These are phyloP conservation scores for Lomentospora prolificans DNA, from an alignment of 2,329 filamentous ascomycete species.

Conservation along the genomic window DNA sequence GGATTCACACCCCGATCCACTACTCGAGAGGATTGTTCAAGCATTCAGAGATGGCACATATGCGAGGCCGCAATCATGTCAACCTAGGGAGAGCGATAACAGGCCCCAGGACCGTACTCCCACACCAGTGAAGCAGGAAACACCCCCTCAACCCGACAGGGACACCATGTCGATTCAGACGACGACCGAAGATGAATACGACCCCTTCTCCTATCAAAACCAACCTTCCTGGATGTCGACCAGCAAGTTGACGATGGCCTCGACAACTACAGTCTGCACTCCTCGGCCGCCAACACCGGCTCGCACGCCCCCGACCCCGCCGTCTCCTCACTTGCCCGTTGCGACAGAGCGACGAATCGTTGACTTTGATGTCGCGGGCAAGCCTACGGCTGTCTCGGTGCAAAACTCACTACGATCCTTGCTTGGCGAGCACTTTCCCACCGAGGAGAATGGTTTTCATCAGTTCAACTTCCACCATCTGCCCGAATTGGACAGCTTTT, in stretches of 20 bases:
- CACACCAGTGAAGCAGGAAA: neutral
- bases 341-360: constrained; percentile 33
- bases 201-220: constrained; percentile 31
- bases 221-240: neutral
- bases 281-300: constrained; percentile 29
- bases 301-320: constrained; percentile 12
- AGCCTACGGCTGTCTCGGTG: constrained; percentile 39
- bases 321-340: constrained; percentile 12
- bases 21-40: constrained; percentile 36
- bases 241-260: neutral
- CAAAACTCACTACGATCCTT: constrained; percentile 49
- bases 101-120: neutral
- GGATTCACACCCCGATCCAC: constrained; percentile 27
- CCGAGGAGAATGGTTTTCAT: constrained; percentile 33
- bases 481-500: constrained; percentile 39
- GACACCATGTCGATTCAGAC: neutral
- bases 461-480: constrained; percentile 38
- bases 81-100: neutral
- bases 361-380: constrained; percentile 29
- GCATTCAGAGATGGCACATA: constrained; percentile 31
- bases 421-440: constrained; percentile 40
- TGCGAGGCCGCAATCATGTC: neutral
- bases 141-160: too few relatives aligned
- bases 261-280: constrained; percentile 16
- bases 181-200: constrained; percentile 29